Base-by-base conservation (phyloP, 2,329 filamentous ascomycete genomes). In the Colletotrichum euphorbiae region DNA sequence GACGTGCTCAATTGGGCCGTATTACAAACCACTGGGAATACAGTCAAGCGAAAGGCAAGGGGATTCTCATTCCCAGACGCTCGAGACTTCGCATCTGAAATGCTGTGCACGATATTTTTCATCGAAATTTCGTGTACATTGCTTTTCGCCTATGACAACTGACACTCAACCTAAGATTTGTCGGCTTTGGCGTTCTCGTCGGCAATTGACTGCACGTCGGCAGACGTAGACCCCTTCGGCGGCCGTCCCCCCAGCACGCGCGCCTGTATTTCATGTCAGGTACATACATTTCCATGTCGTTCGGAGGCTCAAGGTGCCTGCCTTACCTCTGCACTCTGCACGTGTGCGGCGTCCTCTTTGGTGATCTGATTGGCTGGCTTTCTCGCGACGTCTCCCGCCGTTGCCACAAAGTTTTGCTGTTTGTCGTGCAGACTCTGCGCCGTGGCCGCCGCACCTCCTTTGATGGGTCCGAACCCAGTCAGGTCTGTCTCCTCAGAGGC, bases 381-480 rank as follows among this genome's bases (percentile, higher is more conserved):
- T 8, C 74, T 67, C 3, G 73, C 73, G 4, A 78, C 65, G 7
- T 76, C 74, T 28, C 74, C 73, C 1, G 76, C 75, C 46, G 72
- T 74, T 11, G 69, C 72, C 17, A 76, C 48, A 62, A 78, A 78
- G 68, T 77, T 77, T 61, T 77, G 73, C 67, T 78, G 76, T 55
- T 71, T 75, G 69, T 76, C 75, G 62, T 78, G 75, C 63, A 76
- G 63, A 67, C 75, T 76, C 69, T 79, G 77, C 0, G 77, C 76
- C 4, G 72, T 75, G 4, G 76, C 75, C 1, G 77, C 76, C 2
- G 74, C 65, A 1, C 77, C 77, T 51, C 75, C 77, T 51, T 76
- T 76, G 62, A 78, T 73, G 31, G 74, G 73, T 0, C 75, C 76
- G 52, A 71, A 70, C 12, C 74, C 74, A n/a, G 75, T 77, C 58